Base-by-base conservation (phyloP, 306 rosid species). In the Potentilla sterilis region DNA sequence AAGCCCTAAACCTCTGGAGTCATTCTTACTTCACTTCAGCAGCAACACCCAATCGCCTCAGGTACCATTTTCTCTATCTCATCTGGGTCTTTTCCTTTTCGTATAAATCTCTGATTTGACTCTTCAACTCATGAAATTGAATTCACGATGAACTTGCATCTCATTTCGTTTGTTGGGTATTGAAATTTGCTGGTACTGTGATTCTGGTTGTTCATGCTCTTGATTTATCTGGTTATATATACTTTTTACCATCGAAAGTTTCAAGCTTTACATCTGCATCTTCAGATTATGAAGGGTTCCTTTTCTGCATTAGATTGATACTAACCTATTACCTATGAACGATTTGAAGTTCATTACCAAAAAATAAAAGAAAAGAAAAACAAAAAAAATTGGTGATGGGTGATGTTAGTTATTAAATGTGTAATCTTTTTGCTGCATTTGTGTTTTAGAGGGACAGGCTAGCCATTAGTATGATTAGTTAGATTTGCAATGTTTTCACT, bases 1-100 rank as follows among this genome's bases (percentile, higher is more conserved):
- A 64, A 64, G 15, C 69, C 47, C 69, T 64, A 63, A 64, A 37
- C 47, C 69, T 63, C 68, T 4, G 12, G 15, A 22, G 16, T 59
- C 38, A 28, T 28, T 28, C 38, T 59, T 10, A 10, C 65, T 59
- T 57, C 63, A 57, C 58, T 19, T 52, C 10, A 58, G 37, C 38
- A 10, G 37, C 37, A 24, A 11, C 40, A 13, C 69, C 21, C 69
- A 38, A 2, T 38, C 43, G 9, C 16, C 47, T 64, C 28, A 64
- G 69, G 69, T 64, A 18, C 47, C 28, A 37, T 18, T 2, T 64
- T 14, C 24, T 35, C 38, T 32, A 5, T 5, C 16, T 4, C 12
- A 12, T 11, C 19, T 59, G 40, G 18, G 4, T 24, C 11, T 10
- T 58, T 3, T 1, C 15, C 14, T 9, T 11, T 28, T 59, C 19